phyloP scores from a whole-genome alignment of 1,284 basidiomycete species.

The Hymenochaete sp. region DNA sequence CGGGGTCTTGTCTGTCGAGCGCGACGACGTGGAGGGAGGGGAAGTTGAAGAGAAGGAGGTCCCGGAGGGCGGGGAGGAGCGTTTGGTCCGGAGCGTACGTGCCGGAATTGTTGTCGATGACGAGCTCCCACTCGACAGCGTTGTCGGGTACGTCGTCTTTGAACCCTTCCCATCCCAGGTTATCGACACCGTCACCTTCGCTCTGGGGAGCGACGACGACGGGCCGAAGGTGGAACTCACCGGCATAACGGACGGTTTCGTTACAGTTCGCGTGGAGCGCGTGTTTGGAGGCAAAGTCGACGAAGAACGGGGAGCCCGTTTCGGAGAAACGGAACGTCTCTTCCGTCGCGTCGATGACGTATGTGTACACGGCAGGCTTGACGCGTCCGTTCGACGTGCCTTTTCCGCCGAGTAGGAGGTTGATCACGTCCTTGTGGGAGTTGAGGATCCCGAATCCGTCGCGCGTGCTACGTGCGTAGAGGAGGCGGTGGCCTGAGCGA shows the following conservation, averaged over 20 bases:
- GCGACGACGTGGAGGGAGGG: conserved; percentile 50
- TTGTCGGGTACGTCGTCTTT: conserved; percentile 44
- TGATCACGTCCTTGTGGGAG: conserved; percentile 36
- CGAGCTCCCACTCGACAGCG: conserved; percentile 57
- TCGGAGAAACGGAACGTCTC: conserved; percentile 69
- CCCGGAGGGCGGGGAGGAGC: conserved; percentile 46
- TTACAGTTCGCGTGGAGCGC: conserved; percentile 36
- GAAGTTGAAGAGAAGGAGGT: conserved; percentile 61
- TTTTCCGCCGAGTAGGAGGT: conserved; percentile 41
- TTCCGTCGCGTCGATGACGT: conserved; percentile 62
- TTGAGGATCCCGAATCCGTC: conserved; percentile 57
- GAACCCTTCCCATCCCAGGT: conserved; percentile 58
- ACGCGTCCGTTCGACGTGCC: conserved; percentile 32
- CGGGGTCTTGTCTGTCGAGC: conserved; percentile 50
- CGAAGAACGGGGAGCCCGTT: conserved; percentile 72
- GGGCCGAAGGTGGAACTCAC: conserved; percentile 72
- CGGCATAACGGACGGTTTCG: conserved; percentile 52
- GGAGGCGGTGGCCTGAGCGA: conserved; percentile 59
- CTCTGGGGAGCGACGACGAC: conserved; percentile 17
- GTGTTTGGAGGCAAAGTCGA: conserved; percentile 70
- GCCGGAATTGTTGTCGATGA: conserved; percentile 71
- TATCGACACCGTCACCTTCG: no score
- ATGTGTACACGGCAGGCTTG: conserved; percentile 73
- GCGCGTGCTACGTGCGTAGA: conserved; percentile 59
- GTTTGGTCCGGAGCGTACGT: conserved; percentile 60